A percentile compares a stretch with the other conserved stretches of the same genome.
Evolutionary conservation across 1,284 basidiomycete genomes (phyloP).

Genomic region (Marasmius oreades): DNA sequence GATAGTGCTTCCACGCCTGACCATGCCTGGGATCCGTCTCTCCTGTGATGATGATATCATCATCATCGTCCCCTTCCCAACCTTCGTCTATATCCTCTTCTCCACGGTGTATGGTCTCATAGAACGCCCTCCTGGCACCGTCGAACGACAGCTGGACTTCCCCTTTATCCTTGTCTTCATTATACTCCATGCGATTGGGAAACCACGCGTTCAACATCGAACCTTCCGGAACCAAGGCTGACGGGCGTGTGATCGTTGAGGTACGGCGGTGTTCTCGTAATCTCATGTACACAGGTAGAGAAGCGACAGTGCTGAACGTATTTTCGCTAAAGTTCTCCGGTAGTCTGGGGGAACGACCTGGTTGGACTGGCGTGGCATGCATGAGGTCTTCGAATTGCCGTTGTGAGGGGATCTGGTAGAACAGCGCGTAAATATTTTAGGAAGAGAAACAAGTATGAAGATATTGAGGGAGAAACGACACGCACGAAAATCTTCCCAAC

Average conservation of each 20-base stretch:
- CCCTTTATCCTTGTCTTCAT: neutral
- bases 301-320: conserved; percentile 29
- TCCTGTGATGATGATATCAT: conserved; percentile 58
- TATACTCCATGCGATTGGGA: neutral
- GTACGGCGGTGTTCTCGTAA: conserved; percentile 42
- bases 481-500: neutral
- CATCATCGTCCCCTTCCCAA: conserved; percentile 11
- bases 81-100: conserved; percentile 18
- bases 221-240: neutral
- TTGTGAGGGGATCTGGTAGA: neutral
- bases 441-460: too few species aligned
- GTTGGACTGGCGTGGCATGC: too few species aligned
- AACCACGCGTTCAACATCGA: conserved; percentile 1
- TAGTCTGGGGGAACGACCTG: too few species aligned
- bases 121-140: neutral
- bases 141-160: neutral
- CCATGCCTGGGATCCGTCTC: conserved; percentile 56
- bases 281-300: conserved; percentile 50
- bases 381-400: neutral
- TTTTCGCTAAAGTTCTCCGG: conserved; percentile 31
- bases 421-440: too few species aligned
- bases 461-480: neutral
- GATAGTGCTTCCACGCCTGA: conserved; percentile 56
- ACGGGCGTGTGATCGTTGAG: neutral
- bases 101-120: neutral